A percentile compares a stretch with the other conserved stretches of the same genome.
These are phyloP conservation scores for Mollisiaceae sp. DNA, from an alignment of 2,329 filamentous ascomycete genomes.

Conservation along the genomic window DNA sequence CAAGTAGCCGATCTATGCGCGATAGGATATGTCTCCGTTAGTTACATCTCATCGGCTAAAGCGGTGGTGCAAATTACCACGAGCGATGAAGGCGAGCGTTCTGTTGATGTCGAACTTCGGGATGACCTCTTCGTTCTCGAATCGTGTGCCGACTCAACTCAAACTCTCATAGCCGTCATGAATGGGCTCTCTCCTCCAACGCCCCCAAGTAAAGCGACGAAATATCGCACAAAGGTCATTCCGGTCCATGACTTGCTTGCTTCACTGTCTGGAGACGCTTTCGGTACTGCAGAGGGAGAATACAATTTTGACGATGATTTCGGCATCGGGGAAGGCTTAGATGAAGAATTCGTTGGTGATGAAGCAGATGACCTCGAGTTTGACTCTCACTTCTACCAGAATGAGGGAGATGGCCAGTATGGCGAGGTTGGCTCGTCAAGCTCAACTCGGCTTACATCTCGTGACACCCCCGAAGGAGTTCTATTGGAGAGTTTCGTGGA, in stretches of 20 bases:
- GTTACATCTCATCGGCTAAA: conserved; percentile 83
- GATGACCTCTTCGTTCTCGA: conserved; percentile 90
- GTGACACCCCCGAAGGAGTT: conserved; percentile 53
- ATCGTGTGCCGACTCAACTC: conserved; percentile 95
- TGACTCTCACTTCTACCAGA: conserved; percentile 55
- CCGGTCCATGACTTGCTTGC: conserved; percentile 87
- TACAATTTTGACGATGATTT: conserved; percentile 70
- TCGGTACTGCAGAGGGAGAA: conserved; percentile 66
- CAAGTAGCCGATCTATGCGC: conserved; percentile 63
- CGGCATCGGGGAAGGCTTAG: conserved; percentile 53
- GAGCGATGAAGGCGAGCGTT: conserved; percentile 63
- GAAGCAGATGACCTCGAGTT: conserved; percentile 48
- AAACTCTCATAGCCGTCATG: conserved; percentile 81
- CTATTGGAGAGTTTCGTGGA: conserved; percentile 50
- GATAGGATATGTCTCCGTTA: conserved; percentile 83
- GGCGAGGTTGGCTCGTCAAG: conserved; percentile 35
- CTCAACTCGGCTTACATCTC: conserved; percentile 39
- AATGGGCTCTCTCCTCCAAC: conserved; percentile 83
- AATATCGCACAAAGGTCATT: conserved; percentile 86
- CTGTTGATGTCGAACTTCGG: conserved; percentile 78
- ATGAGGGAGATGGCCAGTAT: conserved; percentile 40
- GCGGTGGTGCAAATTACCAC: conserved; percentile 64
- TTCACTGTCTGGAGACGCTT: conserved; percentile 87
- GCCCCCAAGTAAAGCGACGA: conserved; percentile 79
- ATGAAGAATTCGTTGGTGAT: conserved; percentile 50